Evolutionary conservation across 1,139 yeast genomes (phyloP).

Genomic region (Lodderomyces pseudojiufengensis): DNA sequence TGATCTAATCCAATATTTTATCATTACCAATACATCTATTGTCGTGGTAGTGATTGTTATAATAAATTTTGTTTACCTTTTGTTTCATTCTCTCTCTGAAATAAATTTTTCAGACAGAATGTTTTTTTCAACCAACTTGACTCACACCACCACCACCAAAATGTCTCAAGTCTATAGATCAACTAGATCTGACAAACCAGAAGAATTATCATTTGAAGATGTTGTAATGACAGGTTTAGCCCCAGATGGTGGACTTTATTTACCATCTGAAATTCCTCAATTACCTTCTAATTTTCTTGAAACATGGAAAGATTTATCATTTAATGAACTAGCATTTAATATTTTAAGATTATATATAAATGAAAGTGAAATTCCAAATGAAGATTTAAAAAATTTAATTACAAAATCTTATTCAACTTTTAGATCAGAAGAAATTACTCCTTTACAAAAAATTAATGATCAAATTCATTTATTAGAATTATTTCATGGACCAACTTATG

Average conservation of each 20-base stretch:
- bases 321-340: constrained; percentile 82
- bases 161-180: constrained; percentile 71
- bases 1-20: neutral
- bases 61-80: neutral
- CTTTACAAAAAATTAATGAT: constrained; percentile 58
- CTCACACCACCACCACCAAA: no score
- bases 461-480: constrained; percentile 77
- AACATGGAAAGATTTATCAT: constrained; percentile 70
- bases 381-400: constrained; percentile 62
- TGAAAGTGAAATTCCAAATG: constrained; percentile 63
- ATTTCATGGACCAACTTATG: constrained; percentile 99
- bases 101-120: no score
- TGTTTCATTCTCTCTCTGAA: neutral
- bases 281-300: constrained; percentile 57
- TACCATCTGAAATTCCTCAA: constrained; percentile 79
- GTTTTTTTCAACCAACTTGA: no score
- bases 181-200: constrained; percentile 63
- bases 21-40: no score
- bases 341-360: constrained; percentile 78
- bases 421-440: constrained; percentile 83
- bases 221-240: constrained; percentile 94
- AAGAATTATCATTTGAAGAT: constrained; percentile 75
- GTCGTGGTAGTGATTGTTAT: no score
- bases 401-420: constrained; percentile 81
- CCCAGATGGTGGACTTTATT: constrained; percentile 90